A percentile compares a stretch with the other conserved stretches of the same genome.
Evolutionary conservation across 139 green algal species (phyloP).

Genomic region (Gonium pectorale): DNA sequence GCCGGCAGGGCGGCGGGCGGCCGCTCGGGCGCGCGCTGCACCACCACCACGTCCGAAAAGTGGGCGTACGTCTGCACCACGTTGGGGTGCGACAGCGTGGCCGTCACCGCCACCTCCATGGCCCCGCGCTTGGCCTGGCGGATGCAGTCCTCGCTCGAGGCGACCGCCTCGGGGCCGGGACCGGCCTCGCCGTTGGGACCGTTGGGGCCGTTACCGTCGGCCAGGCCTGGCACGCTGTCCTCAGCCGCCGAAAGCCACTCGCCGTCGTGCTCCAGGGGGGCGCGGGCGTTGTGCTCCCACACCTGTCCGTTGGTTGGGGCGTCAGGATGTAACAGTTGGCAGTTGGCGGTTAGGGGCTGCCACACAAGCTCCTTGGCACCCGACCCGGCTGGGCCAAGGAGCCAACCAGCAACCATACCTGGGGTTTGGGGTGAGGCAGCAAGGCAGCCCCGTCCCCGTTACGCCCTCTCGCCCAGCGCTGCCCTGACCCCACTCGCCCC

Average conservation of each 20-base stretch:
- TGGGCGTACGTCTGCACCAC: conserved; percentile 39
- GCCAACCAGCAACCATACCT: no score
- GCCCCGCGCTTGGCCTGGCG: conserved; percentile 22
- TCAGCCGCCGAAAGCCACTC: conserved; percentile 4
- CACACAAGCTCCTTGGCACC: neutral
- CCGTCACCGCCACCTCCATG: conserved; percentile 27
- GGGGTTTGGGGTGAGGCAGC: no score
- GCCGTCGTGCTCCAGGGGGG: conserved; percentile 35
- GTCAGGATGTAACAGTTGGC: no score
- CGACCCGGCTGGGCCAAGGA: no score
- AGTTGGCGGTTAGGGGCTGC: neutral
- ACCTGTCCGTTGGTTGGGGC: neutral
- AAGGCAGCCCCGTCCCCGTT: no score
- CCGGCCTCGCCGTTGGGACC: no score
- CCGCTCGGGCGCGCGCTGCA: conserved; percentile 1
- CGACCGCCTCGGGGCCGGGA: neutral
- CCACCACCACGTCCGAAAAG: conserved; percentile 39
- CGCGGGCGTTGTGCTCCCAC: conserved; percentile 24
- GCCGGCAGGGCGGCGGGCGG: no score
- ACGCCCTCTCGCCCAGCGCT: no score
- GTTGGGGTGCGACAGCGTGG: conserved; percentile 19
- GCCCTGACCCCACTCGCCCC: no score
- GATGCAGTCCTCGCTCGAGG: conserved; percentile 22
- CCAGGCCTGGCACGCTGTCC: no score
- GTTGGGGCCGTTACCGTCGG: no score